Conservation (phyloP, 495 filamentous ascomycete genomes). For the Penicillium odoratum region DNA sequence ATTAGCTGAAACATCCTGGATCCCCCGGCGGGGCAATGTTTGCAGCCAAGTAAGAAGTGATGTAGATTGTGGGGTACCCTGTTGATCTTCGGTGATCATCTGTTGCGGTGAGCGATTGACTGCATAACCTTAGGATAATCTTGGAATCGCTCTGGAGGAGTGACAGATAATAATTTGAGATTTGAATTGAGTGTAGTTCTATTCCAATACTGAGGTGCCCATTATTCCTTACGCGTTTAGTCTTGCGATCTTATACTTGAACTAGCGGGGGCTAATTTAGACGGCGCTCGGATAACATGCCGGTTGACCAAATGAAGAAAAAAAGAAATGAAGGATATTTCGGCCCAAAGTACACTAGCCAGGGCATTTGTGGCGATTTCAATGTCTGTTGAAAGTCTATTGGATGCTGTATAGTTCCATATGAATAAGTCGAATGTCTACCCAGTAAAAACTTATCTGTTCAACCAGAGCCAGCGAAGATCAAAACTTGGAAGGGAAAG, state of each 20-base stretch:
- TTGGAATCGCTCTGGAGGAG: too few relatives aligned
- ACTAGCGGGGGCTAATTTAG: not conserved
- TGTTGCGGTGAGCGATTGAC: slow-evolving; percentile 5
- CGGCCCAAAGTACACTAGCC: not conserved
- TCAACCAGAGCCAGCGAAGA: not conserved
- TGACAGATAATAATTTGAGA: too few relatives aligned
- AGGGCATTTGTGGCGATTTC: not conserved
- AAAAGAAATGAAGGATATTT: not conserved
- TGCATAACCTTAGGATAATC: not conserved
- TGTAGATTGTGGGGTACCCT: slow-evolving; percentile 50
- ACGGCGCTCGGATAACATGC: not conserved
- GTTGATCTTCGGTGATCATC: slow-evolving; percentile 38
- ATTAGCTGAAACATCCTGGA: not conserved
- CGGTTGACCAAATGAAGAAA: not conserved
- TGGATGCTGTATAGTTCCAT: not conserved
- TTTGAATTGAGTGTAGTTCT: not conserved
- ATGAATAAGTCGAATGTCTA: not conserved
- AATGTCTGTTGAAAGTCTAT: not conserved
- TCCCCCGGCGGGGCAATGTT: slow-evolving; percentile 44
- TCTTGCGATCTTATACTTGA: not conserved
- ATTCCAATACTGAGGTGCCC: too few relatives aligned
- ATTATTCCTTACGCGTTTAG: too few relatives aligned
- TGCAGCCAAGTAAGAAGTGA: slow-evolving; percentile 47
- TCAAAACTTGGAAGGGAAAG: not conserved
- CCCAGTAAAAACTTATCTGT: not conserved